Conservation (phyloP, 2,329 filamentous ascomycete genomes). For the Meredithiella fracta region DNA sequence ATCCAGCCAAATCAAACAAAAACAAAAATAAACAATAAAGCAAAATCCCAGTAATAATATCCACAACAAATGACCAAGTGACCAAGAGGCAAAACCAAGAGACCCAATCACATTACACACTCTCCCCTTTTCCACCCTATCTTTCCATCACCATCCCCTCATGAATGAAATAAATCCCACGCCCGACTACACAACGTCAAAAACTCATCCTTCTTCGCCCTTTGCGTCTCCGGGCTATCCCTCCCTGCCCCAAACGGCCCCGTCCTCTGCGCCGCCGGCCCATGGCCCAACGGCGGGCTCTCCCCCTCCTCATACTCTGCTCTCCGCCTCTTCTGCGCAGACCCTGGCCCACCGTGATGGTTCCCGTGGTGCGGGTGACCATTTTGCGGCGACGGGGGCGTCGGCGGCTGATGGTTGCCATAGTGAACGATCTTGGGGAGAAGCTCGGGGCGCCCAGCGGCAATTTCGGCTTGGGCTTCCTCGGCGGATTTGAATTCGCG, state of each 20-base stretch:
- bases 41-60: conserved; percentile 3
- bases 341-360: conserved; percentile 26
- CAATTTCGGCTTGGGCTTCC: conserved; percentile 78
- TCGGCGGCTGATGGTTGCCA: conserved; percentile 81
- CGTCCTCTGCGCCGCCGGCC: conserved; percentile 42
- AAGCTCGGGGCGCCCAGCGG: conserved; percentile 81
- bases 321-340: conserved; percentile 48
- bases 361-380: conserved; percentile 21
- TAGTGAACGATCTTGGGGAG: conserved; percentile 92
- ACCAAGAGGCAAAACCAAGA: conserved; percentile 3
- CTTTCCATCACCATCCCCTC: conserved; percentile 14
- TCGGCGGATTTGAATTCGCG: conserved; percentile 92
- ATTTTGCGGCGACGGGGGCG: conserved; percentile 64
- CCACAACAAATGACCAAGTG: conserved; percentile 1
- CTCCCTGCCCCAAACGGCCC: conserved; percentile 67
- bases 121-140: neutral
- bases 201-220: conserved; percentile 86
- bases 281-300: conserved; percentile 67
- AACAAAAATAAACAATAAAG: neutral
- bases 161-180: conserved; percentile 96
- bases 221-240: conserved; percentile 68
- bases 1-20: neutral
- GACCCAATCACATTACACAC: conserved; percentile 2
- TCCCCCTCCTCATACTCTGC: conserved; percentile 90
- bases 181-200: conserved; percentile 70